These are phyloP conservation scores for Paramicrosporidium saccamoebae DNA, from an alignment of 371 early-diverging fungal genomes.

Conservation along the genomic window DNA sequence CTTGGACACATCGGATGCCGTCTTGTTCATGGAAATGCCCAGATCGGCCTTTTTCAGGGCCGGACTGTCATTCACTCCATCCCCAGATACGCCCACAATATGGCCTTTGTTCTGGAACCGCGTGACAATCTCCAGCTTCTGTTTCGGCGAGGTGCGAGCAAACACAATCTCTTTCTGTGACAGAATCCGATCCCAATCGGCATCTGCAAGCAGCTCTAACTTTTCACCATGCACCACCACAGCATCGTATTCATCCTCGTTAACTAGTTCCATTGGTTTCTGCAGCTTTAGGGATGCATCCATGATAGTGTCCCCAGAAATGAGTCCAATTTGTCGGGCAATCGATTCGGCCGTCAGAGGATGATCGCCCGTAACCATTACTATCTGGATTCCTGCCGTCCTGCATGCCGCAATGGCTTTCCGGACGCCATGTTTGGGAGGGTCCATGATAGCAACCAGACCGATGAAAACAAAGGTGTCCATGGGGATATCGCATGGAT, in stretches of 20 bases:
- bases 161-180: conserved; percentile 56
- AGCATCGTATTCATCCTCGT: conserved; percentile 43
- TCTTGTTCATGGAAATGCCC: conserved; percentile 82
- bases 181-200: conserved; percentile 60
- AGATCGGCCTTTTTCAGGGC: conserved; percentile 80
- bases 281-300: conserved; percentile 24
- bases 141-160: conserved; percentile 60
- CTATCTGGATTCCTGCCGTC: conserved; percentile 60
- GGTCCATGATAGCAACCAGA: conserved; percentile 55
- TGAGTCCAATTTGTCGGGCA: conserved; percentile 62
- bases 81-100: conserved; percentile 73
- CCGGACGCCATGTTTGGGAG: conserved; percentile 82
- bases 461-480: conserved; percentile 40
- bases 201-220: conserved; percentile 36
- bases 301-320: conserved; percentile 50
- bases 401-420: conserved; percentile 75
- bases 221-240: conserved; percentile 66
- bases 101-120: conserved; percentile 43
- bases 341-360: conserved; percentile 55
- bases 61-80: conserved; percentile 75
- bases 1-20: conserved; percentile 80
- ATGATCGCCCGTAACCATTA: conserved; percentile 91
- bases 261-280: conserved; percentile 14
- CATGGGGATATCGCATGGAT: conserved; percentile 30
- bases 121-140: conserved; percentile 60